A percentile compares a stretch with the other conserved stretches of the same genome.
These are phyloP conservation scores for Phialocephala sp. DNA, from an alignment of 2,329 filamentous ascomycete species.

Conservation along the genomic window DNA sequence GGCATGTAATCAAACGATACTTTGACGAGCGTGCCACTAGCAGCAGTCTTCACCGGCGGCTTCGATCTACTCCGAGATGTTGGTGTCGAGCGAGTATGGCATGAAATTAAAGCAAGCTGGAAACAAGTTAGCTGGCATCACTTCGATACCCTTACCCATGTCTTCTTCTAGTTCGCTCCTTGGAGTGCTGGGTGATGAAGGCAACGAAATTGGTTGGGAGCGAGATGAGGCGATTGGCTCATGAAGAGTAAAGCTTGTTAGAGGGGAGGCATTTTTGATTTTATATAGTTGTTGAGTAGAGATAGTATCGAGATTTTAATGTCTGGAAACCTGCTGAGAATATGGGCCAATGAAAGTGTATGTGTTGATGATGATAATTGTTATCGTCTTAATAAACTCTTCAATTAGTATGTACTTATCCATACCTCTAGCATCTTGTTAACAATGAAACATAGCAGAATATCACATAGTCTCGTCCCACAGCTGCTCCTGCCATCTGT, in stretches of 20 bases:
- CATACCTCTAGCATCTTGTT: no score
- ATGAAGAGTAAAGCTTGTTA: background rate
- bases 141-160: constrained; percentile 33
- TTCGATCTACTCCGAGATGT: constrained; percentile 44
- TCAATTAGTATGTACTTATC: no score
- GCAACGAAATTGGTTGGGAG: constrained; percentile 22
- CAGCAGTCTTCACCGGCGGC: constrained; percentile 41
- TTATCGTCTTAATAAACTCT: no score
- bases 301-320: no score
- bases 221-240: constrained; percentile 5
- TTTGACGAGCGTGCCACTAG: constrained; percentile 38
- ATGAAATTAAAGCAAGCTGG: constrained; percentile 41
- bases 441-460: no score
- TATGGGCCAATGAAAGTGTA: no score
- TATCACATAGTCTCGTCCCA: no score
- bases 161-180: constrained; percentile 42
- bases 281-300: no score
- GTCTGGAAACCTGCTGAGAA: no score
- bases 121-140: constrained; percentile 35
- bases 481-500: no score
- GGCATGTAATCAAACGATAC: constrained; percentile 39
- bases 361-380: no score
- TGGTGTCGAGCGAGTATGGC: constrained; percentile 42
- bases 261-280: no score
- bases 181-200: constrained; percentile 39